Evolutionary conservation across 495 filamentous ascomycete genomes (phyloP), one percentile per base, ranked within the genome.

Genomic region (Aspergillus carlsbadensis): DNA sequence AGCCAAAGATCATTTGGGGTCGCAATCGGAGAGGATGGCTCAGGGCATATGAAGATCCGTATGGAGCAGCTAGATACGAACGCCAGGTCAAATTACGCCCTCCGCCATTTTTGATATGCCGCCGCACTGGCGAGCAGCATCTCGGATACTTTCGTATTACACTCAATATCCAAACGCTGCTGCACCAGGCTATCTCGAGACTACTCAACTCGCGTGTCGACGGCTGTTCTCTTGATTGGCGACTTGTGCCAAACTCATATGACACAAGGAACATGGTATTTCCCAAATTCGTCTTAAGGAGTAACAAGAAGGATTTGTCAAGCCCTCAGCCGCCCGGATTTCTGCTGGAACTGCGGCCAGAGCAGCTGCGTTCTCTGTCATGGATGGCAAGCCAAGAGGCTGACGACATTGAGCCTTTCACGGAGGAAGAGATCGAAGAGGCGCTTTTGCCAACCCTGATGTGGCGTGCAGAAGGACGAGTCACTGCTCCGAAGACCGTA

Each of bases 301-400:
- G 65, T 59, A 86, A 85, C 54, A 72, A 69, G 14, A 51, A 65
- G 0, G 78, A 85, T 40, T 5, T 10, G 6, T 48, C 54, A 13
- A 64, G 64, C 17, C 18, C 5, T 5, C 76, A 75, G 33, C 77
- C 78, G 10, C 77, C 78, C 2, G 59, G 66, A 10, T 81, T 73
- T 26, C 55, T 49, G 8, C 63, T 83, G 1, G 6, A 35, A 4
- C 49, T 76, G 29, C 72, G 80, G n/a, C 65, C 66, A 0, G 83
- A 85, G 53, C 87, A 90, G 49, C 66, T 76, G n/a, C 71, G 77
- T 20, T 85, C 81, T 1, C 64, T 90, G 6, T 50, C 55, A 1
- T 94, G 89, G 89, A 90, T 89, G 85, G 54, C 82, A 15, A 33
- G 40, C 0, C 83, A 86, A 56, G 91, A 96, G 64, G 49, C 29